These are phyloP conservation scores for Mycena rosella DNA, from an alignment of 768 basidiomycete species.

Conservation along the genomic window DNA sequence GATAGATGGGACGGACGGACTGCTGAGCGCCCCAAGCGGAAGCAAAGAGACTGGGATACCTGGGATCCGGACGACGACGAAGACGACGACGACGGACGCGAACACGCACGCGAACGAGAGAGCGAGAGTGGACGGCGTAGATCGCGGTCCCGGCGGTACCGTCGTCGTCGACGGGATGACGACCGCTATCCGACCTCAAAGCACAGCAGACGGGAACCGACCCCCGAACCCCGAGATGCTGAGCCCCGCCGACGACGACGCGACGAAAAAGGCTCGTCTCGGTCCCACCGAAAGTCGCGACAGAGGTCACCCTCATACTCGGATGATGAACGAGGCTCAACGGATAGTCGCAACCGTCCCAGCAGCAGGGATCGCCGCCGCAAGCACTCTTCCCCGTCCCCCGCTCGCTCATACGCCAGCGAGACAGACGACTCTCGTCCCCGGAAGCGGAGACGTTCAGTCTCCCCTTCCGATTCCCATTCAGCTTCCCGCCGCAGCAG, in stretches of 20 bases:
- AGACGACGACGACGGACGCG: slow-evolving; percentile 54
- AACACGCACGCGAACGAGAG: slow-evolving; percentile 47
- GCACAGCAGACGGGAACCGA: slow-evolving; percentile 40
- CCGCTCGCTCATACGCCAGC: slow-evolving; percentile 40
- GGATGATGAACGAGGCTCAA: slow-evolving; percentile 20
- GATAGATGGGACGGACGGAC: slow-evolving; percentile 69
- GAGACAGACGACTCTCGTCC: slow-evolving; percentile 39
- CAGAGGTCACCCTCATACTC: slow-evolving; percentile 25
- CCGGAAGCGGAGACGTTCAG: slow-evolving; percentile 44
- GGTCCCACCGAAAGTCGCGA: slow-evolving; percentile 27
- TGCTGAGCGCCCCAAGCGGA: slow-evolving; percentile 60
- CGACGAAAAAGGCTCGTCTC: slow-evolving; percentile 23
- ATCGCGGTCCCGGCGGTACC: slow-evolving; percentile 30
- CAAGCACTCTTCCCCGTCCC: slow-evolving; percentile 40
- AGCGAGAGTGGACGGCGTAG: slow-evolving; percentile 40
- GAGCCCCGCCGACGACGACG: slow-evolving; percentile 23
- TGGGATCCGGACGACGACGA: slow-evolving; percentile 57
- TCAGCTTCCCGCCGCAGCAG: slow-evolving; percentile 44
- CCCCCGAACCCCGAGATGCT: slow-evolving; percentile 25
- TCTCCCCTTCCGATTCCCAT: slow-evolving; percentile 44
- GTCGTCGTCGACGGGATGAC: slow-evolving; percentile 34
- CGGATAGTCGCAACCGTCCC: slow-evolving; percentile 7
- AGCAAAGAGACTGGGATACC: slow-evolving; percentile 63
- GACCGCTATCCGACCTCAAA: slow-evolving; percentile 35
- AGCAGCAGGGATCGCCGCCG: slow-evolving; percentile 33